Percentiles rank a stretch among this genome's conserved stretches.
phyloP scores from a whole-genome alignment of 2,329 filamentous ascomycete species.

The Drechslerella dactyloides region DNA sequence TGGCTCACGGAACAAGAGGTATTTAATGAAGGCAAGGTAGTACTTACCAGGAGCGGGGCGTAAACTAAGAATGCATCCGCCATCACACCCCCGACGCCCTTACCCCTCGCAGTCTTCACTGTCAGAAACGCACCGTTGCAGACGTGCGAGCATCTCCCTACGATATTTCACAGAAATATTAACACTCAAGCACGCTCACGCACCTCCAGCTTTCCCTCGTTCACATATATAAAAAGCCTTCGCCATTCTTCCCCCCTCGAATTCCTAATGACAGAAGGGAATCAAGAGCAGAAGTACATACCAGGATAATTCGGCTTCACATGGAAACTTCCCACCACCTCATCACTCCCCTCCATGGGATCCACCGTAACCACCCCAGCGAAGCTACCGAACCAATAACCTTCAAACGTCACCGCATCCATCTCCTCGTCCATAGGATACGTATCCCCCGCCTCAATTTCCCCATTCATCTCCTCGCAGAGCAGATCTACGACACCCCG shows the following conservation, averaged over 20 bases:
- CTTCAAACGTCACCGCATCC: conserved; percentile 67
- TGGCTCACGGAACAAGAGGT: too few species aligned
- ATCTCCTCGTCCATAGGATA: conserved; percentile 71
- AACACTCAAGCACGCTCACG: too few species aligned
- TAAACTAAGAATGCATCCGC: conserved; percentile 78
- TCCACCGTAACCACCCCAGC: conserved; percentile 74
- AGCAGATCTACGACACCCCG: conserved; percentile 57
- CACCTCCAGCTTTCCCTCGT: too few species aligned
- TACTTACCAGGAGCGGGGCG: conserved; percentile 69
- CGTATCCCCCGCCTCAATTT: conserved; percentile 76
- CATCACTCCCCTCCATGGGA: conserved; percentile 65
- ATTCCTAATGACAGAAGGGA: not conserved
- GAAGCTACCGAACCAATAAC: conserved; percentile 77
- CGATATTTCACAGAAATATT: not conserved
- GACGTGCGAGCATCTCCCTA: conserved; percentile 70
- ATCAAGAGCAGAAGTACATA: conserved; percentile 4
- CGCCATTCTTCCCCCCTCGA: not conserved
- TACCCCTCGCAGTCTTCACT: conserved; percentile 74
- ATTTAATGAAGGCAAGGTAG: not conserved
- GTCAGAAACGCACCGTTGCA: conserved; percentile 82
- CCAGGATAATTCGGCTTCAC: conserved; percentile 49
- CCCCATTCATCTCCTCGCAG: conserved; percentile 69
- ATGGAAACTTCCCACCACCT: conserved; percentile 62
- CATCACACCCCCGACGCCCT: conserved; percentile 76
- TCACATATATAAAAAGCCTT: not conserved